These are phyloP conservation scores for Oryza rufipogon DNA, from an alignment of 176 grass and related monocot species.

Conservation along the genomic window DNA sequence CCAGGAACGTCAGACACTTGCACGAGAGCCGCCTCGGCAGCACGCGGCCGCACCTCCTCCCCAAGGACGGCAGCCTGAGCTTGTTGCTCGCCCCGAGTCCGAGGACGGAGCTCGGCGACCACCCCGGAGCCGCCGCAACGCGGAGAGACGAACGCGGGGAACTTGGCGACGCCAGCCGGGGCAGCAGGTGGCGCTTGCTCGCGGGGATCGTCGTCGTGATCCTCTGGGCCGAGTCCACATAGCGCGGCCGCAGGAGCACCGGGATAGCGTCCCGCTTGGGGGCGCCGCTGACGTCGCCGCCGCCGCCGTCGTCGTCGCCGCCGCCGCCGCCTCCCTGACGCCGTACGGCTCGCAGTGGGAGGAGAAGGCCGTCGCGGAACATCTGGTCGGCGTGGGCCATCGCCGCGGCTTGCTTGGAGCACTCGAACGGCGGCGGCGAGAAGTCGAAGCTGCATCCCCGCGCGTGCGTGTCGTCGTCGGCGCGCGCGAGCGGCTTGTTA, in stretches of 20 bases:
- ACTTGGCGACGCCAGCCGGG: background rate
- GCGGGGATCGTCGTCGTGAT: constrained; percentile 9
- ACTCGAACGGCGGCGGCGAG: background rate
- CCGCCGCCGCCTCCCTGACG: background rate
- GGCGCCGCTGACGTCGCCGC: background rate
- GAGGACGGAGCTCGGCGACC: background rate
- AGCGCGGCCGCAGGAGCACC: constrained; percentile 19
- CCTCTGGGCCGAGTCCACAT: constrained; percentile 33
- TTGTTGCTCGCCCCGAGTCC: background rate
- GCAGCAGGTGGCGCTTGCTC: constrained; percentile 4
- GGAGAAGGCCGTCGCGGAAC: constrained; percentile 56
- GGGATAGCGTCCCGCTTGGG: background rate
- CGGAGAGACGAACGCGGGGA: constrained; percentile 5
- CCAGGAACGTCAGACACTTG: constrained; percentile 38
- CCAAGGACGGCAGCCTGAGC: constrained; percentile 25
- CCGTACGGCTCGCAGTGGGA: constrained; percentile 36
- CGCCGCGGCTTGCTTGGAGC: background rate
- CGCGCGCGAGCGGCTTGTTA: constrained; percentile 5
- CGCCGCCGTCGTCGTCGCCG: background rate
- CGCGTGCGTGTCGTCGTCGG: background rate
- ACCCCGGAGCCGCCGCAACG: background rate
- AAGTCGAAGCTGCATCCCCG: constrained; percentile 42
- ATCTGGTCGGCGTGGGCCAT: constrained; percentile 54
- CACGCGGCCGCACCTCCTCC: constrained; percentile 4
- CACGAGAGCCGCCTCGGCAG: constrained; percentile 24